These are phyloP conservation scores for Fusarium papillatum DNA, from an alignment of 2,329 filamentous ascomycete species.

Conservation along the genomic window DNA sequence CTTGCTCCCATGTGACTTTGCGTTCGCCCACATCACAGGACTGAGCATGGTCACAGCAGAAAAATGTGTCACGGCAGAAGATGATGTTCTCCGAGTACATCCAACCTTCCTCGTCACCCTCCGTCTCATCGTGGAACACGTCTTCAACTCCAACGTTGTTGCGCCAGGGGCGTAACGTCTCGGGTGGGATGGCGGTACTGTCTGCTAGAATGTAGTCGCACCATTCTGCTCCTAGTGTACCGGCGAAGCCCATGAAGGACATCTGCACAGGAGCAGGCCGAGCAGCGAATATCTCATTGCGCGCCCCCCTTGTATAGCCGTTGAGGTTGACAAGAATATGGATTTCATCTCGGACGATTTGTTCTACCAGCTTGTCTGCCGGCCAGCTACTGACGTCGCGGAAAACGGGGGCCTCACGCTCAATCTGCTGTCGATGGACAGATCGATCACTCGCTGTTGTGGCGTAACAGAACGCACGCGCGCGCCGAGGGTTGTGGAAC, in stretches of 20 bases:
- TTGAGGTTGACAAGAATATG: constrained; percentile 99
- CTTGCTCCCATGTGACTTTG: constrained; percentile 83
- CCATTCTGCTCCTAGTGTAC: constrained; percentile 96
- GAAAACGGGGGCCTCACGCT: constrained; percentile 92
- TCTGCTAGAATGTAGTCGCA: constrained; percentile 98
- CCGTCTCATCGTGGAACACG: constrained; percentile 74
- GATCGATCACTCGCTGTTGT: constrained; percentile 94
- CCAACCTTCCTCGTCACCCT: constrained; percentile 82
- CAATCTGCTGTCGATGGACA: constrained; percentile 90
- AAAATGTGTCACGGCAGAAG: constrained; percentile 95
- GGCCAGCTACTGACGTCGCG: constrained; percentile 90
- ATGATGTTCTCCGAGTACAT: constrained; percentile 98
- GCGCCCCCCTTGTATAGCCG: constrained; percentile 95
- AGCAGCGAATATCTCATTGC: constrained; percentile 97
- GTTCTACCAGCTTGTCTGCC: constrained; percentile 84
- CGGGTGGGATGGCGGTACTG: constrained; percentile 84
- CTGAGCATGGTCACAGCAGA: constrained; percentile 97
- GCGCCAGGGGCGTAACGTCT: constrained; percentile 85
- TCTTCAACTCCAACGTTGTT: constrained; percentile 83
- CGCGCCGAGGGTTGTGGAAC: constrained; percentile 80
- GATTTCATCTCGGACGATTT: constrained; percentile 89
- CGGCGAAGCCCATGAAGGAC: constrained; percentile 99
- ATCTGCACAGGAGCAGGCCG: constrained; percentile 96
- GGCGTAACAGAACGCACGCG: constrained; percentile 94
- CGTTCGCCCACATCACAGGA: constrained; percentile 82